Evolutionary conservation across 257 asterid genomes (phyloP).

Genomic region (Jacaranda mimosifolia): DNA sequence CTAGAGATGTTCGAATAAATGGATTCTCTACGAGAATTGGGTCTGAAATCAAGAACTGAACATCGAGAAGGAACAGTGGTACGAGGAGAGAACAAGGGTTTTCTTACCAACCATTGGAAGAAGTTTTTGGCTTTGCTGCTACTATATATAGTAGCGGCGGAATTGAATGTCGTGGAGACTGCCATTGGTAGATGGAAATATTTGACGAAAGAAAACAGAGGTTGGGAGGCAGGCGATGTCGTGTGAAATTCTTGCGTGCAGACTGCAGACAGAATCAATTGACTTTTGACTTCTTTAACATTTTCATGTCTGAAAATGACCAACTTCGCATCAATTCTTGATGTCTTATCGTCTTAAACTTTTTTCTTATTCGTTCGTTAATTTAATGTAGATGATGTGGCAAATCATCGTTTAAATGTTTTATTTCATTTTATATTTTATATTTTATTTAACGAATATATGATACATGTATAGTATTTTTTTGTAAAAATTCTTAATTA

Average conservation of each 20-base stretch:
- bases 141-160: constrained; percentile 30
- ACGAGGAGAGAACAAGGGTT: not conserved
- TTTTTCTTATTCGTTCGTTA: not conserved
- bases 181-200: constrained; percentile 27
- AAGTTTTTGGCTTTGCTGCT: constrained; percentile 30
- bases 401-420: no score
- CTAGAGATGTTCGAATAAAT: constrained; percentile 2
- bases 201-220: not conserved
- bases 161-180: constrained; percentile 8
- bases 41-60: constrained; percentile 30
- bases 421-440: no score
- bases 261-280: not conserved
- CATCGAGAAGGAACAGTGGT: not conserved
- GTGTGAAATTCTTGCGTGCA: not conserved
- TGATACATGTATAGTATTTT: no score
- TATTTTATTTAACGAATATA: no score
- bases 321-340: not conserved
- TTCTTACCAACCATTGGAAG: constrained; percentile 24
- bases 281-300: not conserved
- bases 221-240: not conserved
- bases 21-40: constrained; percentile 12
- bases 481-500: no score
- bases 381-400: no score
- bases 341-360: not conserved
- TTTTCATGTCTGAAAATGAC: not conserved